Evolutionary conservation across 1,284 basidiomycete genomes (phyloP).

Genomic region (Meira nashicola): DNA sequence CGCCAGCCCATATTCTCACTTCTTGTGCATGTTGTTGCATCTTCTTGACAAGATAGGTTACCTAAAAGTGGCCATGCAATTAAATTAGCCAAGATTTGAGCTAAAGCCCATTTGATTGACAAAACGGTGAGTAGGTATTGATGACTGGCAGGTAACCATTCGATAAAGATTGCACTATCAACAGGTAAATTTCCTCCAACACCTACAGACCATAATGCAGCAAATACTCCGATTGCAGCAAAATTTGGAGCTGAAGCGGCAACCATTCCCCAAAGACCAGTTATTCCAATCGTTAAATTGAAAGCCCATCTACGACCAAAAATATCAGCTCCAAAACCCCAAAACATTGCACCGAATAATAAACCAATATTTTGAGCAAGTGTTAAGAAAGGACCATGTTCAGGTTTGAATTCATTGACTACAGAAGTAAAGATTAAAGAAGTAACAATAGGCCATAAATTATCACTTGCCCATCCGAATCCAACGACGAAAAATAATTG

Average conservation of each 20-base stretch:
- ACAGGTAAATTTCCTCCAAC: constrained; percentile 42
- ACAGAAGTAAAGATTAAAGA: too few relatives aligned
- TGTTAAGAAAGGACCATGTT: too few relatives aligned
- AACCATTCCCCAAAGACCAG: constrained; percentile 33
- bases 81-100: constrained; percentile 28
- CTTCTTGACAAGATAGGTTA: constrained; percentile 24
- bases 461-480: too few relatives aligned
- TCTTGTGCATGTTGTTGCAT: constrained; percentile 23
- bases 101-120: constrained; percentile 39
- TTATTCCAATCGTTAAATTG: constrained; percentile 34
- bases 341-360: constrained; percentile 35
- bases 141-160: constrained; percentile 32
- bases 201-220: constrained; percentile 30
- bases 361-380: constrained; percentile 2
- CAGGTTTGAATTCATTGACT: too few relatives aligned
- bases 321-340: constrained; percentile 38
- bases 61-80: constrained; percentile 42
- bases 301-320: constrained; percentile 38
- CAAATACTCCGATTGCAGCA: constrained; percentile 27
- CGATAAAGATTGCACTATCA: constrained; percentile 34
- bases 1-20: constrained; percentile 46
- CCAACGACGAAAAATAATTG: constrained; percentile 22
- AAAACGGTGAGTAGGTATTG: constrained; percentile 35
- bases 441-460: too few relatives aligned
- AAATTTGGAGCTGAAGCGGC: constrained; percentile 30